Evolutionary conservation across 306 rosid genomes (phyloP).

Genomic region (Amphicarpaea edgeworthii): DNA sequence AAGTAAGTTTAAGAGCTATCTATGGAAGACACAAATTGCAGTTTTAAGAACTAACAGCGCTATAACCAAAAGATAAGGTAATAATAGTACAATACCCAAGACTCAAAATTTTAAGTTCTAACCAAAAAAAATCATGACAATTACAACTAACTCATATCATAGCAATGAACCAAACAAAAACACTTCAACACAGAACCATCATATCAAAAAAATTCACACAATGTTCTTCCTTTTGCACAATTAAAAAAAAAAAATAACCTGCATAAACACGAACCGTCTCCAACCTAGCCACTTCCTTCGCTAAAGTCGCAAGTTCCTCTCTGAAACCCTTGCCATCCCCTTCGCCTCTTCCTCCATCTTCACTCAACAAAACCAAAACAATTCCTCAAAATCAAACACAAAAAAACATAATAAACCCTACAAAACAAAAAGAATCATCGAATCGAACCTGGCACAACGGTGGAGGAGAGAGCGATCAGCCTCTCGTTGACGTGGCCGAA

Average conservation of each 20-base stretch:
- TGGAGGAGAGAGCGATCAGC: constrained; percentile 58
- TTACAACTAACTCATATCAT: not conserved
- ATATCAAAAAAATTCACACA: not conserved
- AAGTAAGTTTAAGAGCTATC: not conserved
- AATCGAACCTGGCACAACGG: constrained; percentile 53
- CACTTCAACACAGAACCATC: not conserved
- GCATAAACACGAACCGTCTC: constrained; percentile 85
- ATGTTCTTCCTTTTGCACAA: constrained; percentile 27
- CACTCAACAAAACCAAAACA: constrained; percentile 35
- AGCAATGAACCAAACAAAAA: not conserved
- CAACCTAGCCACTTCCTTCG: constrained; percentile 89
- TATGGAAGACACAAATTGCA: not conserved
- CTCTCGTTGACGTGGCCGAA: constrained; percentile 52
- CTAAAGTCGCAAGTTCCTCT: constrained; percentile 87
- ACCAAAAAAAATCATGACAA: not conserved
- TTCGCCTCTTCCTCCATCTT: constrained; percentile 56
- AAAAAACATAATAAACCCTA: constrained; percentile 32
- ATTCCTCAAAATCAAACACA: constrained; percentile 32
- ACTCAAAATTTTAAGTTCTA: not conserved
- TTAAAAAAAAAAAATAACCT: constrained; percentile 50
- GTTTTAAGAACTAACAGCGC: constrained; percentile 12
- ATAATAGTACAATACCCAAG: too few relatives aligned
- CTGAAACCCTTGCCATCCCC: constrained; percentile 66
- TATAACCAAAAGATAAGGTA: not conserved
- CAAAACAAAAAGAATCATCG: not conserved